Evolutionary conservation across 1,284 basidiomycete genomes (phyloP), one percentile per base, ranked within the genome.

Genomic region (Tilletia caries): DNA sequence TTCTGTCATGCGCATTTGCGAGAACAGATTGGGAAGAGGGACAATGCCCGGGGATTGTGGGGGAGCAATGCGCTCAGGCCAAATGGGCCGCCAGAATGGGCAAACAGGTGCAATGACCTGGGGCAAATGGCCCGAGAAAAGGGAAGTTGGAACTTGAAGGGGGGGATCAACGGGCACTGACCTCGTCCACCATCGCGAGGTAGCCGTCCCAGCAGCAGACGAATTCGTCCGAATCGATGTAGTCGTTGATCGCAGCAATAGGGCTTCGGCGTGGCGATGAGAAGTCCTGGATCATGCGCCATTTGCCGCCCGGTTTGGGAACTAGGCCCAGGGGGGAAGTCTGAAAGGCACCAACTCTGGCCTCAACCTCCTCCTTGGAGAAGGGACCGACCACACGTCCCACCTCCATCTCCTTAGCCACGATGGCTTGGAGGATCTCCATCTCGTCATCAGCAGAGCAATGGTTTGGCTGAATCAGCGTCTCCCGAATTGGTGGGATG

Each of bases 271-370:
- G 23, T 32, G 54, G 54, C 15, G 25, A 58, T 5, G 54, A 58
- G 54, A 58, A 58, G 54, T 58, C 54, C 20, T 58, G 54, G 27
- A 58, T 41, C 37, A 41, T 41, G 10, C 48, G 18, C 48, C 48
- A 50, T 6, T 20, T n/a, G 4, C 48, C 48, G 4, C 48, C 48
- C 20, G 48, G 20, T n/a, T 50, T 50, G 8, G 48, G 48, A 50
- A n/a, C 48, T 6, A 50, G 48, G 20, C 48, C 48, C 48, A 50
- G 20, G 5, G 48, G 48, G 6, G 48, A 20, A 50, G 18, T 50
- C 20, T 50, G 48, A 50, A 50, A 50, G 20, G 48, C 5, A 4
- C 48, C 48, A 4, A 50, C 5, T 6, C 5, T 20, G 25, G 48
- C 48, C 25, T 50, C 48, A 8, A 50, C 48, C 48, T 50, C 20